Conservation (phyloP, 257 asterid species). For the Thymus mandschuricus region DNA sequence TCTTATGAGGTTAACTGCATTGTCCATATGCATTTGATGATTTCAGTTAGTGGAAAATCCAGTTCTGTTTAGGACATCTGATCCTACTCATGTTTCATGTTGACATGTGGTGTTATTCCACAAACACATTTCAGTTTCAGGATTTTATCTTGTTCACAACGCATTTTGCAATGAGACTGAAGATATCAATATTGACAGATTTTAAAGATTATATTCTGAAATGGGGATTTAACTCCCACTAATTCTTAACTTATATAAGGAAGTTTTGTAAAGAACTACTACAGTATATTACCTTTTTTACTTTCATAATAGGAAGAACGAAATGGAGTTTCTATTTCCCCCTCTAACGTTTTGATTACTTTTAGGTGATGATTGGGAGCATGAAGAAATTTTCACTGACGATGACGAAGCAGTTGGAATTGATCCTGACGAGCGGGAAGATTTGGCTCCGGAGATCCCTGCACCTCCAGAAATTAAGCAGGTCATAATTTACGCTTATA, state of each 20-base stretch:
- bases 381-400: constrained; percentile 94
- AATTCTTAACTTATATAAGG: neutral
- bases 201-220: neutral
- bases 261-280: neutral
- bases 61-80: neutral
- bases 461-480: constrained; percentile 98
- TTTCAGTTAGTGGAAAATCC: neutral
- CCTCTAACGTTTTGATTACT: constrained; percentile 21
- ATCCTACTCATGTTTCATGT: neutral
- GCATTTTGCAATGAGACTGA: neutral
- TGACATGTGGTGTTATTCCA: constrained; percentile 6
- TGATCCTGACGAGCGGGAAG: constrained; percentile 95
- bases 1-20: neutral
- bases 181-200: neutral
- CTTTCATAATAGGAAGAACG: constrained; percentile 13
- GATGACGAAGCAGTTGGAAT: constrained; percentile 86
- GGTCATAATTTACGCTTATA: constrained; percentile 43
- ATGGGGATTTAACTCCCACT: neutral
- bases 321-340: neutral
- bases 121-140: neutral
- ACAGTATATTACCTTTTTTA: neutral
- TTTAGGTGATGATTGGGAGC: constrained; percentile 99
- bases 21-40: neutral
- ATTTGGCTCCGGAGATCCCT: constrained; percentile 93
- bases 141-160: neutral